A percentile compares a stretch with the other conserved stretches of the same genome.
phyloP scores from a whole-genome alignment of 441 rosid genomes.

The Rhodomyrtus psidioides region DNA sequence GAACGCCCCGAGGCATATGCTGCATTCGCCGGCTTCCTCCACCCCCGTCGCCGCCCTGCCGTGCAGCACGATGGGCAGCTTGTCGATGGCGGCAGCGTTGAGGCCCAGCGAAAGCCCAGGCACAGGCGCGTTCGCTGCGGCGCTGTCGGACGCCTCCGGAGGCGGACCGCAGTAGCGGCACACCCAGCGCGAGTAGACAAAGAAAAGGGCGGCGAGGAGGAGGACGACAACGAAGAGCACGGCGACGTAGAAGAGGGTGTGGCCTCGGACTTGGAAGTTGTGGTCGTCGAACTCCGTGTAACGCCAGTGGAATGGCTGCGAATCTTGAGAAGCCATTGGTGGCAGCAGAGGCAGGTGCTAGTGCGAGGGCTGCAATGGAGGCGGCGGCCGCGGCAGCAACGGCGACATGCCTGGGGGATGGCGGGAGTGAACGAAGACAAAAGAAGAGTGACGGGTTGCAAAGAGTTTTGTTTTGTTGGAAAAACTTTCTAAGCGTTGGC shows the following conservation, averaged over 20 bases:
- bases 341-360: neutral
- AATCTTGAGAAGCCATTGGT: neutral
- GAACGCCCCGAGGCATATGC: slow-evolving; percentile 4
- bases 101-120: neutral
- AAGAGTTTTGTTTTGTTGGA: neutral
- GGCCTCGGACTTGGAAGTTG: slow-evolving; percentile 3
- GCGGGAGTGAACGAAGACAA: neutral
- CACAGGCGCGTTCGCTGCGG: neutral
- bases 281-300: slow-evolving; percentile 11
- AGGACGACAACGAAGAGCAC: neutral
- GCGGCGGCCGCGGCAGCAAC: neutral
- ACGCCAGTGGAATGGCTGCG: slow-evolving; percentile 1
- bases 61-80: neutral
- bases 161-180: neutral
- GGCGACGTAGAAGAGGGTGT: neutral
- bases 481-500: neutral
- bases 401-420: neutral
- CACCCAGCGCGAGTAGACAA: slow-evolving; percentile 6
- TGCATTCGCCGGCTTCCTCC: neutral
- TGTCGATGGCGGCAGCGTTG: neutral
- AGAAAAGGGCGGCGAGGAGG: neutral
- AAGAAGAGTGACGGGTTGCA: neutral
- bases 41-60: neutral
- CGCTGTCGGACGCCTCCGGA: neutral
- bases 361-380: neutral